A percentile compares a stretch with the other conserved stretches of the same genome.
Conservation (phyloP, 202 grass and related monocot species). For the Dendrocalamus latiflorus region DNA sequence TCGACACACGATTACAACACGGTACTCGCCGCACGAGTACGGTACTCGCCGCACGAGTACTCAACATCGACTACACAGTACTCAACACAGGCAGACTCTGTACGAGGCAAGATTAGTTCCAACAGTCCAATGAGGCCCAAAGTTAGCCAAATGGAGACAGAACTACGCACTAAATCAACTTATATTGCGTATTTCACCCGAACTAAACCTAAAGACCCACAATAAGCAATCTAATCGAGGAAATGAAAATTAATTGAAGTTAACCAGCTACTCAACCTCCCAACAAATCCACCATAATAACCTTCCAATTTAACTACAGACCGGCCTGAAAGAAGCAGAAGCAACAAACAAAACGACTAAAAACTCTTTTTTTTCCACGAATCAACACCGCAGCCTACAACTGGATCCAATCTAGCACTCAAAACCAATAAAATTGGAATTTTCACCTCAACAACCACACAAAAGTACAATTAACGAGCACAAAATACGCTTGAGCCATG, state of each 20-base stretch:
- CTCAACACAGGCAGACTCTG: too few species aligned
- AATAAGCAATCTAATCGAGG: neutral
- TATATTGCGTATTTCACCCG: neutral
- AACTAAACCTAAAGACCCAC: neutral
- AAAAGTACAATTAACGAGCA: neutral
- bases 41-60: too few species aligned
- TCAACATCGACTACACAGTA: too few species aligned
- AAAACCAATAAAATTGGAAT: neutral
- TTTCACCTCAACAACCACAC: neutral
- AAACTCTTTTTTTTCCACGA: neutral
- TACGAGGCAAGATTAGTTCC: too few species aligned
- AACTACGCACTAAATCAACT: neutral
- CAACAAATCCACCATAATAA: neutral
- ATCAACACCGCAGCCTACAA: neutral
- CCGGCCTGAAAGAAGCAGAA: neutral
- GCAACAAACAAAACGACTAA: neutral
- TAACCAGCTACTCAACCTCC: neutral
- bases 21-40: too few species aligned
- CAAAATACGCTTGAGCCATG: neutral
- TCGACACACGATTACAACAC: too few species aligned
- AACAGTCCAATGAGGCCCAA: neutral
- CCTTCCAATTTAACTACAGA: neutral
- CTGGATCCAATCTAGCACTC: constrained; percentile 1
- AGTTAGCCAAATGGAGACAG: neutral
- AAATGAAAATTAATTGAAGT: neutral